Base-by-base conservation (phyloP, 768 basidiomycete species). In the Rhizopogon rudus region DNA sequence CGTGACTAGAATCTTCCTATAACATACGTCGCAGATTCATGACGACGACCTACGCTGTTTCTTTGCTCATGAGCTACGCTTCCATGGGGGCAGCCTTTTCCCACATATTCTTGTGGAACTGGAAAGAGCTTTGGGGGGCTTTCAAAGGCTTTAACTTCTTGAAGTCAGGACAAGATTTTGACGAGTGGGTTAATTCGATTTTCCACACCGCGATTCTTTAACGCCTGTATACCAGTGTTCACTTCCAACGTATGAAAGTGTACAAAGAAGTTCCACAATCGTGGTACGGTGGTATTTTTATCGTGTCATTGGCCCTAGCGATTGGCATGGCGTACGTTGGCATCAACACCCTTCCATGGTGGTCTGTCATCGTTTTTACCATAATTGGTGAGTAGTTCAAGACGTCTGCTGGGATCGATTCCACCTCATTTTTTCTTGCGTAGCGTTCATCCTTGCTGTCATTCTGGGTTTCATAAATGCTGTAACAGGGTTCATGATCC, bases 201-300 rank as follows among this genome's bases (percentile, higher is more conserved):
- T 22, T 28, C 17, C 12, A 3, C 10, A 8, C 20, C 51, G 33
- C 17, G 20, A 20, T 52, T 43, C 44, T n/a, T 31, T 50, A 8
- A 9, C 28, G 13, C 6, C 51, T 33, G 20, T 37, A 28, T 37
- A 14, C 28, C 6, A 46, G 45, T 52, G 45, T 59, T 33, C 64
- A 66, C 50, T 66, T 55, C 4, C 56, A 78, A 77, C 72, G 60
- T 53, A 81, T 82, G 77, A 69, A 73, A 57, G 77, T 76, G 55
- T 82, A 82, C 58, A 65, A 65, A 13, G 81, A 82, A 60, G 81
- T 81, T 1, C 81, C 81, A 9, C 76, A 77, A 58, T 81, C 76
- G 77, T 80, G 74, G 63, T 83, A 82, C 57, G 65, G 66, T 2
- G 37, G 62, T 9, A 60, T 82, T 12, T 80, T 83, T 60, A 12